A percentile compares a stretch with the other conserved stretches of the same genome.
phyloP scores from a whole-genome alignment of 1,139 yeast genomes.

The Scheffersomyces cryptocercus region DNA sequence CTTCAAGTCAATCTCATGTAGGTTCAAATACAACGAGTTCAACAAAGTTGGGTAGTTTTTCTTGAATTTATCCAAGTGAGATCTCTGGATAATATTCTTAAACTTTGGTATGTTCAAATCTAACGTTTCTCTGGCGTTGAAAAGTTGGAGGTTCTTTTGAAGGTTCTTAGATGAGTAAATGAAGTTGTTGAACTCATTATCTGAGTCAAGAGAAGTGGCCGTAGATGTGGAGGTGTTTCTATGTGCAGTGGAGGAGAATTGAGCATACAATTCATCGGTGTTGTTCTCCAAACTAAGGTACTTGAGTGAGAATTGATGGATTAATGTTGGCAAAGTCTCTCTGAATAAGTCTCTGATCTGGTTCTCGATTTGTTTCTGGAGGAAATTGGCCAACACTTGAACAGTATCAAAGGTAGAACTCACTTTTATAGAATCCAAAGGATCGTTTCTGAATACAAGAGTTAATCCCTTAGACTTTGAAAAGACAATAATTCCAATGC shows the following conservation, averaged over 20 bases:
- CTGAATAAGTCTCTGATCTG: conserved; percentile 80
- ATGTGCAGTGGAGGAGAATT: conserved; percentile 3
- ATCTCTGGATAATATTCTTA: conserved; percentile 57
- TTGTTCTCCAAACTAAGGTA: conserved; percentile 57
- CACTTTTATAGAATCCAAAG: conserved; percentile 78
- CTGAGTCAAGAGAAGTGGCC: conserved; percentile 49
- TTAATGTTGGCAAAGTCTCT: conserved; percentile 79
- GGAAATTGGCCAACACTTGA: conserved; percentile 76
- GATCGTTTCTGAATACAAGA: conserved; percentile 84
- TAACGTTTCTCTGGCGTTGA: conserved; percentile 77
- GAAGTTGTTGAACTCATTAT: conserved; percentile 4
- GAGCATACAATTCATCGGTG: conserved; percentile 31
- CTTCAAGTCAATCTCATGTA: conserved; percentile 16
- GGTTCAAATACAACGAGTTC: conserved; percentile 34
- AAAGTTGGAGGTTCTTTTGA: conserved; percentile 67
- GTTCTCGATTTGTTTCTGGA: conserved; percentile 79
- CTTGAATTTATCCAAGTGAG: conserved; percentile 44
- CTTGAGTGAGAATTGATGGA: conserved; percentile 73
- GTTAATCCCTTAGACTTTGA: conserved; percentile 82
- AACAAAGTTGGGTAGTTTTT: conserved; percentile 42
- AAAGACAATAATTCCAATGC: conserved; percentile 83
- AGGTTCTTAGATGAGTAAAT: conserved; percentile 47
- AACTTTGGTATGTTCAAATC: conserved; percentile 63
- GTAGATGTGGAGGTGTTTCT: conserved; percentile 10
- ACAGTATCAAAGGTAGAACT: conserved; percentile 84